Evolutionary conservation across 164 flowering plant species (phyloP).

Genomic region (Dillenia suffruticosa): DNA sequence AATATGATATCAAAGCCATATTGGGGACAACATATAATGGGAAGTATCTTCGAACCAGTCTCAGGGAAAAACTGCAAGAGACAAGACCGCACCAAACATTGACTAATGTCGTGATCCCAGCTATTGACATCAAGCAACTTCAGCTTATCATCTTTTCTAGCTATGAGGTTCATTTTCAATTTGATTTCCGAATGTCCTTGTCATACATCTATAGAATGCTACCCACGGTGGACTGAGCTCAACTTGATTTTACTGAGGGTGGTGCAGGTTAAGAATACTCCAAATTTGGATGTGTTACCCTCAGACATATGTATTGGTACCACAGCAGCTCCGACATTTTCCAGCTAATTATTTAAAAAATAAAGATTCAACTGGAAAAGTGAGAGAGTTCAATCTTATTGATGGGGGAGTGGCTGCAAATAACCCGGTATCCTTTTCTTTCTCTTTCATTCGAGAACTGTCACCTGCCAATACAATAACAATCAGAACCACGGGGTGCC

Average conservation of each 20-base stretch:
- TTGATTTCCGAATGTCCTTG: neutral
- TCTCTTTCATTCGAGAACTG: too few species aligned
- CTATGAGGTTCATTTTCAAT: constrained; percentile 16
- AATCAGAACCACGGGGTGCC: too few species aligned
- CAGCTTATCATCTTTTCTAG: constrained; percentile 32
- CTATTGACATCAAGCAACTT: constrained; percentile 35
- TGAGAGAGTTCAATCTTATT: constrained; percentile 22
- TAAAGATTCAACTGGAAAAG: neutral
- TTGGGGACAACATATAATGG: constrained; percentile 36
- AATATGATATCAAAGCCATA: neutral
- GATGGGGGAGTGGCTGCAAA: constrained; percentile 32
- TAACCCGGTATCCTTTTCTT: constrained; percentile 18
- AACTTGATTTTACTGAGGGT: neutral
- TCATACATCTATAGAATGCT: neutral
- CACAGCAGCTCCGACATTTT: constrained; percentile 31
- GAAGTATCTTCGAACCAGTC: constrained; percentile 21
- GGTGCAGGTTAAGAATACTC: constrained; percentile 20
- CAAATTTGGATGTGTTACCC: constrained; percentile 22
- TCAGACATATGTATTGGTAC: constrained; percentile 29
- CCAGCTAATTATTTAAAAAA: constrained; percentile 20
- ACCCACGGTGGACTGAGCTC: neutral
- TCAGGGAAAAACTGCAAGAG: constrained; percentile 20
- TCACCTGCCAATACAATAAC: too few species aligned
- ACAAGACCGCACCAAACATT: constrained; percentile 20
- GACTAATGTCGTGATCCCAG: constrained; percentile 32